Conservation (phyloP, 2,329 filamentous ascomycete genomes). For the Talaromyces amestolkiae region DNA sequence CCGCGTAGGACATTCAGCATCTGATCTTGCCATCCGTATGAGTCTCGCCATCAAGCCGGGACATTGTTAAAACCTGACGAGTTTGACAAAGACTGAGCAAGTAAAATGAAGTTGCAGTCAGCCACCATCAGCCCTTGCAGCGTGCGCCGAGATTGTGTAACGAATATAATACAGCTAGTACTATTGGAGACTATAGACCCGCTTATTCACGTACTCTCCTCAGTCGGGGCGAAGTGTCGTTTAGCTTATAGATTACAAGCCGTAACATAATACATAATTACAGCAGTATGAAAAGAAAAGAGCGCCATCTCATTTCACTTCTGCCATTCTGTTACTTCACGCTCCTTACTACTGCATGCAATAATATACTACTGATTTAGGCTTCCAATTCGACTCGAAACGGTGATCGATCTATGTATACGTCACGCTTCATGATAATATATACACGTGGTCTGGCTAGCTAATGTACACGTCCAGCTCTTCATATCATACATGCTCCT, state of each 20-base stretch:
- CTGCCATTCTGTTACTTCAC: not conserved
- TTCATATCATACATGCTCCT: not conserved
- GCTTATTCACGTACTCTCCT: not conserved
- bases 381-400: not conserved
- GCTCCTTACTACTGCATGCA: not conserved
- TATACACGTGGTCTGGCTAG: not conserved
- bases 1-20: not conserved
- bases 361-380: not conserved
- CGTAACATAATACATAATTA: not conserved
- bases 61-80: not conserved
- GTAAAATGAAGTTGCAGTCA: not conserved
- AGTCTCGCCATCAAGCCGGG: not conserved
- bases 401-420: not conserved
- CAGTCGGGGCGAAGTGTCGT: not conserved
- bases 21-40: not conserved
- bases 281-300: not conserved
- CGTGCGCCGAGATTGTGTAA: not conserved
- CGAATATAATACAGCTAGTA: not conserved
- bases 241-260: not conserved
- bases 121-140: not conserved
- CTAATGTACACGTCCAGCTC: not conserved
- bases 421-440: not conserved
- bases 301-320: not conserved
- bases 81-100: not conserved
- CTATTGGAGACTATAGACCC: not conserved